Base-by-base conservation (phyloP, 192 early-diverging fungal genomes). In the Chytriomyces hyalinus region DNA sequence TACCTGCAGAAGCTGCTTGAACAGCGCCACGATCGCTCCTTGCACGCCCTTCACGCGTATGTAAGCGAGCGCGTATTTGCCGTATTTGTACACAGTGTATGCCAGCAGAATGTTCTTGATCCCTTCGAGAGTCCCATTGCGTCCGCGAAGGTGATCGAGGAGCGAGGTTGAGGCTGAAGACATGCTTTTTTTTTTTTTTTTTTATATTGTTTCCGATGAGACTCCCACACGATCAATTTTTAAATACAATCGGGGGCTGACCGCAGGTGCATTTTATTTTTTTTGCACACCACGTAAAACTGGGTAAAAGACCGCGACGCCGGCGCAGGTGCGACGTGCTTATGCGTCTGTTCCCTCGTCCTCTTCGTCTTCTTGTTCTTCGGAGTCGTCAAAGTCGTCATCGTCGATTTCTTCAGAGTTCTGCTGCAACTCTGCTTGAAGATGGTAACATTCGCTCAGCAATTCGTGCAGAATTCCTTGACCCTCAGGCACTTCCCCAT, bases 381-480 rank as follows among this genome's bases (percentile, higher is more conserved):
- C 73, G 49, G 70, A 64, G 28, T 74, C 73, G 26, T 45, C 59
- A 61, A 44, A 26, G 44, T 74, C 73, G 9, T 63, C 60, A 9
- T n/a, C 59, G n/a, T 76, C 75, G 24, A 17, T 20, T 17, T 76
- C 75, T 45, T 76, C 64, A 11, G 64, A 10, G 1, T 22, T 49
- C 8, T 67, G 44, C 64, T 65, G 67, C 44, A 80, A 49, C 28
- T 61, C 75, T 5, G 22, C 6, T 6, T 73, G 50, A 15, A 81
- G 45, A 3, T 96, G 94, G 73, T 96, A 95, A 78, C 95, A 96
- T 80, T 97, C 92, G 62, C 92, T 92, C 73, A 97, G 86, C 62
- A 97, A 79, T 47, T 91, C 91, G 74, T 93, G 91, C 59, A 95
- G 89, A 43, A 95, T 89, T 24, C 92, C 94, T 80, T 97, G 95